Evolutionary conservation across 179 eudicot species (phyloP), one percentile per base, ranked within the genome.

Genomic region (Kewa caespitosa): DNA sequence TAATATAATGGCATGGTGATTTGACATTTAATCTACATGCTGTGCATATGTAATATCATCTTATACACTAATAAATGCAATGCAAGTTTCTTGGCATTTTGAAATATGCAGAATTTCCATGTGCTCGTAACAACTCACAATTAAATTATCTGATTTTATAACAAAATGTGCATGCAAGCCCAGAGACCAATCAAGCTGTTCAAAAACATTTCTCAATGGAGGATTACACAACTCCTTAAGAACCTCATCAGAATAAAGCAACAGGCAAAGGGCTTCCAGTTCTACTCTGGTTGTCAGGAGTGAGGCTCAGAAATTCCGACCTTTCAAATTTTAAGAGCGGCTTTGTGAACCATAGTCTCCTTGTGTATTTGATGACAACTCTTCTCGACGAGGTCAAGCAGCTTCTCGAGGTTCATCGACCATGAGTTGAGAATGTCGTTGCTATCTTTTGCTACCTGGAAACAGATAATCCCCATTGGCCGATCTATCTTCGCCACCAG

Each of bases 341-440:
- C 89, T 82, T 92, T 94, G 87, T 91, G 97, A 77, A 94, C 92
- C 99, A 95, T 95, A 8, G 96, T 91, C 84, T 93, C 99, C 85
- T 93, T 91, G 89, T 95, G 98, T 74, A 92, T 92, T 82, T 95
- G 99, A 82, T 91, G 99, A 77, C 99, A 95, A 79, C 97, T 95
- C 88, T 95, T 91, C 87, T 95, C 99, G 37, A 95, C 97, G 69
- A 93, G 96, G 80, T 95, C 97, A 30, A 91, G 97, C 84, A 93
- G 86, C 87, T 90, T 95, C 89, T 93, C 99, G 80, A 95, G 81
- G 83, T 93, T 95, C 82, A 70, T 72, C 15, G 99, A 85, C 99
- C 99, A 95, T 31, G 94, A 89, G 81, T 95, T 95, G 46, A 95
- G 86, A 48, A 86, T 79, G 42, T 93, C 97, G 55, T 91, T 93